These are phyloP conservation scores for Pelargonium citronellum DNA, from an alignment of 441 rosid species.

Conservation along the genomic window DNA sequence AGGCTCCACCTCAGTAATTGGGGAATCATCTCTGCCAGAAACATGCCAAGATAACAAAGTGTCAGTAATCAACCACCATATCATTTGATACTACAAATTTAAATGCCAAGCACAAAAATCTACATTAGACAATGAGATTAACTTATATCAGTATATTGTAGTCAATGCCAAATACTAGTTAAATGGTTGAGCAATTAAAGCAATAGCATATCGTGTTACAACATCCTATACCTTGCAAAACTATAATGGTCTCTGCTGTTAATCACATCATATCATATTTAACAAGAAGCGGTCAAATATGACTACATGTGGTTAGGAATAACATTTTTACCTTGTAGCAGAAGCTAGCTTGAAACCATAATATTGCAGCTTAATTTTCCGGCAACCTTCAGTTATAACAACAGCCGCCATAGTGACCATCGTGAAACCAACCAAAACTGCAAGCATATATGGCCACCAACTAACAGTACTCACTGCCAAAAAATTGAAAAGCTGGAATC, in stretches of 20 bases:
- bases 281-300: background rate
- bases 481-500: slow-evolving; percentile 14
- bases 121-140: background rate
- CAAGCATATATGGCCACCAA: slow-evolving; percentile 72
- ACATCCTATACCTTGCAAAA: background rate
- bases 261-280: slow-evolving; percentile 1
- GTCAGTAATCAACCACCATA: slow-evolving; percentile 10
- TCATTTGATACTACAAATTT: slow-evolving; percentile 15
- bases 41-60: slow-evolving; percentile 19
- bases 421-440: slow-evolving; percentile 62
- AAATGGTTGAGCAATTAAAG: slow-evolving; percentile 9
- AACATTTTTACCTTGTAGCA: slow-evolving; percentile 52
- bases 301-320: slow-evolving; percentile 3
- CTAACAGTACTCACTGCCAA: slow-evolving; percentile 57
- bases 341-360: slow-evolving; percentile 96
- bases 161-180: slow-evolving; percentile 5
- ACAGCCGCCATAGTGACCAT: slow-evolving; percentile 91
- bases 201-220: background rate
- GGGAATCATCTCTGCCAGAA: slow-evolving; percentile 72
- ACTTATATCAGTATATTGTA: background rate
- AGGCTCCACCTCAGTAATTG: slow-evolving; percentile 87
- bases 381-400: slow-evolving; percentile 90
- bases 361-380: slow-evolving; percentile 89
- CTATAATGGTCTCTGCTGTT: slow-evolving; percentile 11
- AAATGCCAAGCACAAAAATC: slow-evolving; percentile 11